A percentile compares a stretch with the other conserved stretches of the same genome.
Conservation (phyloP, 2,329 filamentous ascomycete genomes). For the Coniochaeta pulveracea region DNA sequence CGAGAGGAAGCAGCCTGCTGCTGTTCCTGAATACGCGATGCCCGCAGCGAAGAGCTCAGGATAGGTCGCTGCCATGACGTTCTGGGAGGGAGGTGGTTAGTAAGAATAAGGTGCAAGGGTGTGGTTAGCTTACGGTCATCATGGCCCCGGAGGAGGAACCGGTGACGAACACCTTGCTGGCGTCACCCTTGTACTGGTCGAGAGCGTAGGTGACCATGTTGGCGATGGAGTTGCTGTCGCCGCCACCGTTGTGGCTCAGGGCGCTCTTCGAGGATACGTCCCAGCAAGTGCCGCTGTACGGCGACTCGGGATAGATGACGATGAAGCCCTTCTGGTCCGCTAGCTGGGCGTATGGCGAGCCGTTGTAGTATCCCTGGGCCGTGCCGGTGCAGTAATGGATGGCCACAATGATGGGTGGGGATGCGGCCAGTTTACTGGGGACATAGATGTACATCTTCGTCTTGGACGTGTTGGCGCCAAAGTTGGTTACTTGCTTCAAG, state of each 20-base stretch:
- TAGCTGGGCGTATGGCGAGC: constrained; percentile 37
- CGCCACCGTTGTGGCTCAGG: constrained; percentile 38
- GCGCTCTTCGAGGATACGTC: constrained; percentile 40
- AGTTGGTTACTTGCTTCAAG: constrained; percentile 18
- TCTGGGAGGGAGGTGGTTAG: constrained; percentile 7
- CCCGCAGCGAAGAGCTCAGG: constrained; percentile 42
- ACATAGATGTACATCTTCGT: constrained; percentile 20
- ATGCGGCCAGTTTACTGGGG: constrained; percentile 23
- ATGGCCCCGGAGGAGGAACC: constrained; percentile 37
- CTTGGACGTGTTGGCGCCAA: constrained; percentile 16
- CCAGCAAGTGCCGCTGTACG: constrained; percentile 37
- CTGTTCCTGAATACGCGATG: constrained; percentile 38
- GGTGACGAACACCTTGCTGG: constrained; percentile 34
- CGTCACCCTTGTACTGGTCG: constrained; percentile 33
- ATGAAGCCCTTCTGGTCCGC: constrained; percentile 47
- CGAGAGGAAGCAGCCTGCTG: constrained; percentile 41
- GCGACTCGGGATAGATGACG: constrained; percentile 32
- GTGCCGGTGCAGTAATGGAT: constrained; percentile 46
- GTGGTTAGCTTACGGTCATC: constrained; percentile 27
- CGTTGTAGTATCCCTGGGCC: constrained; percentile 36
- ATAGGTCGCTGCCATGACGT: constrained; percentile 40
- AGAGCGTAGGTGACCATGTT: constrained; percentile 42
- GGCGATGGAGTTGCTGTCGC: constrained; percentile 37
- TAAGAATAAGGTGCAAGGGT: neutral
- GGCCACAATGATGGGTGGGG: constrained; percentile 39